Conservation (phyloP, 2,329 filamentous ascomycete genomes). For the Pestalotiopsis sp. region DNA sequence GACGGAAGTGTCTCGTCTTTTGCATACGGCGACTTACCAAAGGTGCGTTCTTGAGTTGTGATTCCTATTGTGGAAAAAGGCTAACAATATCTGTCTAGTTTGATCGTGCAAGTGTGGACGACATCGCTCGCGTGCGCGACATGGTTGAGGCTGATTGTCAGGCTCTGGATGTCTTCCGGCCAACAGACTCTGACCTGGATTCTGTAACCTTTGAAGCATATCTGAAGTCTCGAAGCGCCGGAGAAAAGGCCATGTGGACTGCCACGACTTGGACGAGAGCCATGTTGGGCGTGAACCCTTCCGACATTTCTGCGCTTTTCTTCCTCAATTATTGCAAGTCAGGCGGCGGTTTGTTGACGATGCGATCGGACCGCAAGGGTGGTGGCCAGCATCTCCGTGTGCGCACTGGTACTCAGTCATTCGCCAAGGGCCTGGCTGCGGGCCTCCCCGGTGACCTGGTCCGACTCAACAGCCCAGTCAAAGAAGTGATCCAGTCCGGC, state of each 20-base stretch:
- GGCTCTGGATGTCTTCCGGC: constrained; percentile 24
- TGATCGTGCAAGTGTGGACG: not conserved
- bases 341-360: constrained; percentile 52
- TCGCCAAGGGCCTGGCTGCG: constrained; percentile 39
- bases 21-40: constrained; percentile 21
- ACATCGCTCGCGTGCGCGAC: constrained; percentile 23
- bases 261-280: constrained; percentile 26
- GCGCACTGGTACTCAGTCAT: constrained; percentile 47
- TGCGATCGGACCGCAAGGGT: constrained; percentile 53
- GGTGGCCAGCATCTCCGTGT: constrained; percentile 57
- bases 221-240: constrained; percentile 25
- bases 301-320: constrained; percentile 52
- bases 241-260: constrained; percentile 13
- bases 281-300: constrained; percentile 38
- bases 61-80: not conserved
- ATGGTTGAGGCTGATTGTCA: constrained; percentile 32
- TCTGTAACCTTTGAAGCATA: constrained; percentile 32
- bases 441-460: too few relatives aligned
- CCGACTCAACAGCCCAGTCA: constrained; percentile 34
- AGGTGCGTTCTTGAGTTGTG: constrained; percentile 16
- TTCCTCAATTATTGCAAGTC: constrained; percentile 60
- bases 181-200: constrained; percentile 25
- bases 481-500: constrained; percentile 22
- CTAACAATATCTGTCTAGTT: constrained; percentile 11
- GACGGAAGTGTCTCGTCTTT: constrained; percentile 21